Evolutionary conservation across 192 early-diverging fungal genomes (phyloP).

Genomic region (Phlyctochytrium bullatum): DNA sequence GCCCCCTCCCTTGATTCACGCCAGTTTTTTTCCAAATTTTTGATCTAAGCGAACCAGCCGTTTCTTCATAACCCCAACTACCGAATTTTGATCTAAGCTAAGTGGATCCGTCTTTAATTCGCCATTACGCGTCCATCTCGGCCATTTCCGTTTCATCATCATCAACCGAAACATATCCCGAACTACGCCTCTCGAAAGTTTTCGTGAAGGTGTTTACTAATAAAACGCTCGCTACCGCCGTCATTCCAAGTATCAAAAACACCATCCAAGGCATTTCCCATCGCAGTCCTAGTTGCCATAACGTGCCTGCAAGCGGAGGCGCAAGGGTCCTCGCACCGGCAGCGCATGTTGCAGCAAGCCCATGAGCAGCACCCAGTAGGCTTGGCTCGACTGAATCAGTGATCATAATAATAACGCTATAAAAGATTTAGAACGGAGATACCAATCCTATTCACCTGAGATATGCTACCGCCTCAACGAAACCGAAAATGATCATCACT

Average conservation of each 20-base stretch:
- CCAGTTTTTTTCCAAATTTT: no score
- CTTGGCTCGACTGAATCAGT: slow-evolving; percentile 26
- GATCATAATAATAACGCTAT: slow-evolving; percentile 39
- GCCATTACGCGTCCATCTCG: no score
- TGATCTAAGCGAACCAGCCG: no score
- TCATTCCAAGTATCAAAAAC: slow-evolving; percentile 9
- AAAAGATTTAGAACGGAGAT: background rate
- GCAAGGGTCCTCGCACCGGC: slow-evolving; percentile 34
- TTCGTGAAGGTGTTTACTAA: no score
- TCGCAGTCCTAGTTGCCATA: slow-evolving; percentile 32
- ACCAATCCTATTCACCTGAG: slow-evolving; percentile 11
- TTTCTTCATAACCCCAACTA: no score
- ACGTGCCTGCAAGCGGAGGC: slow-evolving; percentile 34
- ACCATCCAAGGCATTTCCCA: slow-evolving; percentile 9
- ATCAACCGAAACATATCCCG: no score
- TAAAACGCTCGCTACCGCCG: slow-evolving; percentile 7
- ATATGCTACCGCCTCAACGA: slow-evolving; percentile 33
- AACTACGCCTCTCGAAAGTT: no score
- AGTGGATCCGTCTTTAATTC: no score
- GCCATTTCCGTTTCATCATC: no score
- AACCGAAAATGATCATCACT: slow-evolving; percentile 30
- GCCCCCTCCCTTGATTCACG: no score
- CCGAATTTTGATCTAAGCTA: no score
- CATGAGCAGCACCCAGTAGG: slow-evolving; percentile 36
- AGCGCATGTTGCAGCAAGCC: slow-evolving; percentile 39